Conservation (phyloP, 768 basidiomycete species). For the Tephrocybe rancida region DNA sequence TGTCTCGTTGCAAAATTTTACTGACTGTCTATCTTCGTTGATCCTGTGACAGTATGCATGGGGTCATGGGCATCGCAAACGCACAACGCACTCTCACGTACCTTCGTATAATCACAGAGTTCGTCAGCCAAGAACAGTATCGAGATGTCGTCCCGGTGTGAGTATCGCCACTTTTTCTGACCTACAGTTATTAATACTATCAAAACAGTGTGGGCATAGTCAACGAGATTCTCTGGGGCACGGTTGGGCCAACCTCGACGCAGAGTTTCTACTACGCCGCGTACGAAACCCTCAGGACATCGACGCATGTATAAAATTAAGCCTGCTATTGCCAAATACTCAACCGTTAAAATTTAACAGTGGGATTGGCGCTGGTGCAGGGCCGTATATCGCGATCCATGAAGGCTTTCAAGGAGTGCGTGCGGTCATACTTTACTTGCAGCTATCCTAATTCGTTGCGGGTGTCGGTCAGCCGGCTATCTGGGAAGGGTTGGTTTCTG, state of each 20-base stretch:
- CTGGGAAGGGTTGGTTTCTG: slow-evolving; percentile 43
- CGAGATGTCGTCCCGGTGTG: slow-evolving; percentile 30
- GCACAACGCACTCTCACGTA: slow-evolving; percentile 79
- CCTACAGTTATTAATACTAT: neutral
- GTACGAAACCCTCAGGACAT: slow-evolving; percentile 44
- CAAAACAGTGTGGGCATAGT: slow-evolving; percentile 38
- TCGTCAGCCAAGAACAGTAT: slow-evolving; percentile 71
- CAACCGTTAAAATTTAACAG: slow-evolving; percentile 63
- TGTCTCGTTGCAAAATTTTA: slow-evolving; percentile 44
- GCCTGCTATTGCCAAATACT: slow-evolving; percentile 11
- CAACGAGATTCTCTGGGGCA: slow-evolving; percentile 56
- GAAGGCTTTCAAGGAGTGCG: slow-evolving; percentile 58
- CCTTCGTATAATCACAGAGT: slow-evolving; percentile 75
- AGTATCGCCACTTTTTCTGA: slow-evolving; percentile 21
- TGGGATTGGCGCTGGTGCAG: slow-evolving; percentile 72
- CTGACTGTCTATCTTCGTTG: slow-evolving; percentile 43
- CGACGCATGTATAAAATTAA: slow-evolving; percentile 33
- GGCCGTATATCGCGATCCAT: slow-evolving; percentile 52
- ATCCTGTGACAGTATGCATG: slow-evolving; percentile 29
- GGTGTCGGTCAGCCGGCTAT: slow-evolving; percentile 34
- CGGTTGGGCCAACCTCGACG: slow-evolving; percentile 56
- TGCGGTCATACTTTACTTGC: slow-evolving; percentile 27
- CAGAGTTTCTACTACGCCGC: slow-evolving; percentile 61
- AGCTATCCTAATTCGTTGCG: slow-evolving; percentile 6
- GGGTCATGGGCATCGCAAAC: slow-evolving; percentile 86